Conservation (phyloP, 495 filamentous ascomycete species). For the Aspergillus sparsus region DNA sequence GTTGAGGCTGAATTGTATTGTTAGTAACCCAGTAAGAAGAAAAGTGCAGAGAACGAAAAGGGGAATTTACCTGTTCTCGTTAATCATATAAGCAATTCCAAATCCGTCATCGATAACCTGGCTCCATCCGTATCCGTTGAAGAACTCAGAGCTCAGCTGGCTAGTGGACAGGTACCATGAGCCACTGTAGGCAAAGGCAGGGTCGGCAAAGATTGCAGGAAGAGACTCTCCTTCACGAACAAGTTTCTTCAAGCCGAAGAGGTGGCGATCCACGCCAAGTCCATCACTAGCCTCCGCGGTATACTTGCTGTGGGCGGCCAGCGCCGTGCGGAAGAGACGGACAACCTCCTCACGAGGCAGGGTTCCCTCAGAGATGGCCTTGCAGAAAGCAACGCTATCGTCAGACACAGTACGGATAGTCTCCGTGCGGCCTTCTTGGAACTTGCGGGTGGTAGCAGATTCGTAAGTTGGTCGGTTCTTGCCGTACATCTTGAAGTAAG, state of each 20-base stretch:
- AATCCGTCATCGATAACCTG: conserved; percentile 97
- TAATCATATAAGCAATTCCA: conserved; percentile 99
- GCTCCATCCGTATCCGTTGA: conserved; percentile 99
- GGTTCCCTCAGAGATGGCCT: conserved; percentile 70
- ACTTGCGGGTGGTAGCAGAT: conserved; percentile 89
- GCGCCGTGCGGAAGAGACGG: conserved; percentile 76
- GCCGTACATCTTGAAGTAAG: conserved; percentile 99
- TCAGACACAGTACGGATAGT: conserved; percentile 91
- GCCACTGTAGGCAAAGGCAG: conserved; percentile 77
- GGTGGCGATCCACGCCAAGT: conserved; percentile 91
- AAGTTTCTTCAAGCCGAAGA: conserved; percentile 94
- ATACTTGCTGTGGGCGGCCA: conserved; percentile 83
- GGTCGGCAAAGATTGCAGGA: conserved; percentile 83
- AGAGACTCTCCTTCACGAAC: conserved; percentile 78
- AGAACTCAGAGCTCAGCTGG: conserved; percentile 94
- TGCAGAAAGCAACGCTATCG: conserved; percentile 89
- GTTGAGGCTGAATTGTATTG: conserved; percentile 64
- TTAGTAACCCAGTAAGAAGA: conserved; percentile 21
- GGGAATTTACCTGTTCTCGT: conserved; percentile 74
- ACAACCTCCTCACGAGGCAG: conserved; percentile 62
- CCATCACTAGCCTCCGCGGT: conserved; percentile 86
- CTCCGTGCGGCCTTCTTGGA: conserved; percentile 95
- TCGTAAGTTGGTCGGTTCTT: conserved; percentile 98
- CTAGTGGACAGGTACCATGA: conserved; percentile 88
- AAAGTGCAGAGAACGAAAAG: background rate